Conservation (phyloP, 2,329 filamentous ascomycete genomes). For the Gliomastix tumulicola region DNA sequence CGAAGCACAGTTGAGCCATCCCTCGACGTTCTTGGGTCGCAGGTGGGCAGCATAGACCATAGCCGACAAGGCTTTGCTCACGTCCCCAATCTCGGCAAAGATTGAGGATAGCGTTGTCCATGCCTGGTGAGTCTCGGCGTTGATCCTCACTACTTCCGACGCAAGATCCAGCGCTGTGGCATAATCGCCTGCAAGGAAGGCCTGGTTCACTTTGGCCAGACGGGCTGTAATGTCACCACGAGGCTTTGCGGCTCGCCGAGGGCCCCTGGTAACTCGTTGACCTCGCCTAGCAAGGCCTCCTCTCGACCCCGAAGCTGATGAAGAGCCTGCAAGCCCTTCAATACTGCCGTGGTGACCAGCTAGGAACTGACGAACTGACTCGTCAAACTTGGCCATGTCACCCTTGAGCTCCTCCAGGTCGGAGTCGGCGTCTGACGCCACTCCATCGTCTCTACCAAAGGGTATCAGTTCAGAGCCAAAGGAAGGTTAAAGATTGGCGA, state of each 20-base stretch:
- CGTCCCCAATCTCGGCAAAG: conserved; percentile 52
- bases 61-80: conserved; percentile 49
- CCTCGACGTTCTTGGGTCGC: conserved; percentile 50
- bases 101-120: conserved; percentile 58
- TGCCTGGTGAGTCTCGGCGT: conserved; percentile 59
- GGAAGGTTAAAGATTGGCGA: too few species aligned
- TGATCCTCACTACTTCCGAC: conserved; percentile 60
- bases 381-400: conserved; percentile 34
- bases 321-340: not conserved
- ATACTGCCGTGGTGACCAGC: conserved; percentile 24
- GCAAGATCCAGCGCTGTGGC: conserved; percentile 51
- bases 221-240: conserved; percentile 64
- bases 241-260: conserved; percentile 58
- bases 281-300: conserved; percentile 15
- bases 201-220: conserved; percentile 59
- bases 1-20: conserved; percentile 53
- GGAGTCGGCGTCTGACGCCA: conserved; percentile 33
- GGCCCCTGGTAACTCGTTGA: conserved; percentile 36
- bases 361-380: conserved; percentile 32
- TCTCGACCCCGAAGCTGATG: not conserved
- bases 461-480: too few species aligned
- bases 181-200: conserved; percentile 57
- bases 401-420: conserved; percentile 34
- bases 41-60: conserved; percentile 57
- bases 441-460: conserved; percentile 9